Evolutionary conservation across 2,329 filamentous ascomycete species (phyloP).

Genomic region (Diaporthe nobilis): DNA sequence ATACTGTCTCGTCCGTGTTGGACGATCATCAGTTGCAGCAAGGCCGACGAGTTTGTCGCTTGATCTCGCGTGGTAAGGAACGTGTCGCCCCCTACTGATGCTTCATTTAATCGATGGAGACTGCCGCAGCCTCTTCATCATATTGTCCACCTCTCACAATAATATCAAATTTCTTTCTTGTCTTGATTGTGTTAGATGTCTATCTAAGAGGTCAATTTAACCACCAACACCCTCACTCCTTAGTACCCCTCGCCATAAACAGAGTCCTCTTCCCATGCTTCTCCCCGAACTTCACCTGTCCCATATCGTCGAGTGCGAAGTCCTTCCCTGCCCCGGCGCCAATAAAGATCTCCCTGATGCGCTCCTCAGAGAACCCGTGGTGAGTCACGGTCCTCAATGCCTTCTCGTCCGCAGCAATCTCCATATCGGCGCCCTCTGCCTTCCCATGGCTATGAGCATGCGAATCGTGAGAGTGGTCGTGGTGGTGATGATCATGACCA

Average conservation of each 20-base stretch:
- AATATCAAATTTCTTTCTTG: background rate
- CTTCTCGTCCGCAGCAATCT: slow-evolving; percentile 12
- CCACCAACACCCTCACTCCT: slow-evolving; percentile 46
- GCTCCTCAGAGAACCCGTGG: slow-evolving; percentile 74
- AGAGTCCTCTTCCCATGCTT: slow-evolving; percentile 56
- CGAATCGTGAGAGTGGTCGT: background rate
- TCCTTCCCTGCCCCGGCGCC: slow-evolving; percentile 70
- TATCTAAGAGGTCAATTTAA: background rate
- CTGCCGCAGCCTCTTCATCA: background rate
- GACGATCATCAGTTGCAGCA: background rate
- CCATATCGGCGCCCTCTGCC: background rate
- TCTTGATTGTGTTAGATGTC: background rate
- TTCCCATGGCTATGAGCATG: background rate
- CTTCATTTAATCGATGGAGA: background rate
- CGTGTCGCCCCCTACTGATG: background rate
- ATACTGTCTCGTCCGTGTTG: background rate
- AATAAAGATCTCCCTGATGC: slow-evolving; percentile 73
- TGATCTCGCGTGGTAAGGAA: background rate
- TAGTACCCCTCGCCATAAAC: slow-evolving; percentile 66
- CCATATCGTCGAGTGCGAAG: slow-evolving; percentile 71
- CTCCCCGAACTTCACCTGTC: slow-evolving; percentile 37
- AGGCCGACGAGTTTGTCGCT: too few species aligned
- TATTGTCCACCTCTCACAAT: background rate
- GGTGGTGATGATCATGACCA: background rate
- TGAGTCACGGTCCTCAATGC: slow-evolving; percentile 70